These are phyloP conservation scores for Fraxinus ornus DNA, from an alignment of 305 asterid species.

Conservation along the genomic window DNA sequence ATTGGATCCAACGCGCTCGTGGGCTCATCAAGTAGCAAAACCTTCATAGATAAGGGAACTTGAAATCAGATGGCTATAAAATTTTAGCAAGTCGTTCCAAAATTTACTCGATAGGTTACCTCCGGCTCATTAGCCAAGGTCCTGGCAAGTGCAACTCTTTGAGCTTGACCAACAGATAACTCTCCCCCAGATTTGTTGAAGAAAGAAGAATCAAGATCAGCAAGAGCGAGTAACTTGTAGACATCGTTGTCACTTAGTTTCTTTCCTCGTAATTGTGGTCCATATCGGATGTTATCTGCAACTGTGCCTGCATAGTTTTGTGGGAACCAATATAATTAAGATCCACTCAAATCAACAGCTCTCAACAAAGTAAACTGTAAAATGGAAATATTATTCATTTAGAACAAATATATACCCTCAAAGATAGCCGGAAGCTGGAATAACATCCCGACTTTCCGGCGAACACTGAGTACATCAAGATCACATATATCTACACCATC, in stretches of 20 bases:
- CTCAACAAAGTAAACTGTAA: not conserved
- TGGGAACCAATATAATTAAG: not conserved
- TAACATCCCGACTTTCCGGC: slow-evolving; percentile 66
- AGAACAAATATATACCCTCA: slow-evolving; percentile 39
- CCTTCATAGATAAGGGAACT: slow-evolving; percentile 34
- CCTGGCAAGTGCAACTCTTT: slow-evolving; percentile 77
- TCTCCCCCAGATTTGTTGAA: slow-evolving; percentile 41
- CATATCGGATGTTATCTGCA: slow-evolving; percentile 51
- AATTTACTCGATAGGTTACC: slow-evolving; percentile 29
- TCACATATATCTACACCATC: slow-evolving; percentile 61
- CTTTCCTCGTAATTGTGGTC: slow-evolving; percentile 47
- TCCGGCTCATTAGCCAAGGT: slow-evolving; percentile 72
- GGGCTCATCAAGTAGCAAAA: slow-evolving; percentile 86
- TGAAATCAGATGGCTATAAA: not conserved
- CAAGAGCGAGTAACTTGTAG: slow-evolving; percentile 41
- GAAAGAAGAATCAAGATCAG: slow-evolving; percentile 48
- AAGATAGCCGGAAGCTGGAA: slow-evolving; percentile 73
- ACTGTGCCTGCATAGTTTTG: slow-evolving; percentile 37
- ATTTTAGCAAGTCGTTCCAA: not conserved
- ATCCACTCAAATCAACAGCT: not conserved
- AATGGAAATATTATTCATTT: not conserved
- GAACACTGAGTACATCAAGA: slow-evolving; percentile 58
- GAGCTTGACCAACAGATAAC: slow-evolving; percentile 67
- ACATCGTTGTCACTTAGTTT: slow-evolving; percentile 43
- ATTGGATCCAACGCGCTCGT: slow-evolving; percentile 94